Evolutionary conservation across 73 alveolate genomes (phyloP), one percentile per base, ranked within the genome.

Genomic region (Loxodes magnus): DNA sequence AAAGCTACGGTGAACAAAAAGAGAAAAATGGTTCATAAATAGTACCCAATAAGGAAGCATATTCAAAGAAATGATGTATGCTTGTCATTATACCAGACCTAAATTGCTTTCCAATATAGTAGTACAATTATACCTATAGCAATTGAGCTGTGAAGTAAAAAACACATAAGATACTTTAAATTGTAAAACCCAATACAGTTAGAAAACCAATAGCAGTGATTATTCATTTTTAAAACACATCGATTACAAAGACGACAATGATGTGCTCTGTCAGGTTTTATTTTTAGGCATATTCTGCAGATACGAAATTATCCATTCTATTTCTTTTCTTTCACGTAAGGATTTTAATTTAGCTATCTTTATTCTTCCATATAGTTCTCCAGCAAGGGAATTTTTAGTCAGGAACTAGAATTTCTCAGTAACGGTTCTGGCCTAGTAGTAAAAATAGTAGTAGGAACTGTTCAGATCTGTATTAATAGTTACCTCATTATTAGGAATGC

Each of bases 141-240:
- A 7, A 24, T 24, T 25, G 59, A 25, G 10, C 59, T 41, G 56
- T 56, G 37, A 5, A 35, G 3, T 4, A 64, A 51, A 16, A 64
- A 23, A 58, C 59, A 51, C n/a, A 75, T 23, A 25, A 75, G 71
- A 15, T 70, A 39, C 56, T 61, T 60, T 36, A 70, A 75, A 36
- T 77, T 77, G 15, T 24, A 44, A 0, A 23, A 52, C 3, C 92
- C 92, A 12, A 77, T 74, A 41, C 92, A 77, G 50, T 77, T 77
- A 50, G 64, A 74, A 6, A 77, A 61, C 80, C 85, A 77, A 51
- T 69, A 41, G 52, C 92, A 77, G 56, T 77, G 92, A 74, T 77
- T 86, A 43, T 77, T 87, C 75, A 74, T 69, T 37, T 62, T 58
- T 21, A 62, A 50, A 34, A 78, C 78, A 38, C 92, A 77, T 0